Conservation (phyloP, 805 yeast species). For the Starmerella davenportii region DNA sequence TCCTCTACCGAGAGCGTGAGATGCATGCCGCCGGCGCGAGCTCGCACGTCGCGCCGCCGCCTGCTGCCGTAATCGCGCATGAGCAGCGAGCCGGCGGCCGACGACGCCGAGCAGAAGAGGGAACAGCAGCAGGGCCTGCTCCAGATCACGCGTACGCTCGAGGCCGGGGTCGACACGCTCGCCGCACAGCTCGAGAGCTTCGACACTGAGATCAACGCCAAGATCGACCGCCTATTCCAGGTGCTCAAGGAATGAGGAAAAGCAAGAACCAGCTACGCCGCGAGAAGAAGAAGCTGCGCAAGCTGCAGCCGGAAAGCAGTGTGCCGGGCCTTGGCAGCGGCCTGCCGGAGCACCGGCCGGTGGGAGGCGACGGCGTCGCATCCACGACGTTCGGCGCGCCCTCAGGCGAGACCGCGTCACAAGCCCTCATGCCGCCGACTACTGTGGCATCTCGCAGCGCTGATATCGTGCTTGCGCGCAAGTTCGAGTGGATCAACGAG, state of each 20-base stretch:
- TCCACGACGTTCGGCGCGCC: not conserved
- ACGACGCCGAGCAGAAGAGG: too few relatives aligned
- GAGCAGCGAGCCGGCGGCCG: too few relatives aligned
- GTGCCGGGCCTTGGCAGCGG: too few relatives aligned
- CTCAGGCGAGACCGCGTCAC: too few relatives aligned
- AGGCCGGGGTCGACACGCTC: slow-evolving; percentile 8
- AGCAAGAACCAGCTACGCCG: slow-evolving; percentile 5
- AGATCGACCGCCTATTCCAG: slow-evolving; percentile 9
- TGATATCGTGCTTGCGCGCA: slow-evolving; percentile 4
- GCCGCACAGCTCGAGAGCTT: slow-evolving; percentile 9
- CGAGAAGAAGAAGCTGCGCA: slow-evolving; percentile 4
- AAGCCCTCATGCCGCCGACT: too few relatives aligned
- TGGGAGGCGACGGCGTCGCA: too few relatives aligned
- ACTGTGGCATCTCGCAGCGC: too few relatives aligned
- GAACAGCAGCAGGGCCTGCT: slow-evolving; percentile 7
- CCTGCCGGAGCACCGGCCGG: too few relatives aligned
- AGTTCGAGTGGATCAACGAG: slow-evolving; percentile 8
- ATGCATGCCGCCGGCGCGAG: slow-evolving; percentile 13
- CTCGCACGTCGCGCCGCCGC: too few relatives aligned
- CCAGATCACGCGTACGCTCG: slow-evolving; percentile 14
- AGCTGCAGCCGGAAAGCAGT: not conserved
- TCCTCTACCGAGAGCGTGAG: slow-evolving; percentile 30
- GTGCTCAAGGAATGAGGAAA: slow-evolving; percentile 5
- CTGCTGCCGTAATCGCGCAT: too few relatives aligned
- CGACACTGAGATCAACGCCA: slow-evolving; percentile 12